Conservation (phyloP, 2,329 filamentous ascomycete species). For the Tolypocladium paradoxum region DNA sequence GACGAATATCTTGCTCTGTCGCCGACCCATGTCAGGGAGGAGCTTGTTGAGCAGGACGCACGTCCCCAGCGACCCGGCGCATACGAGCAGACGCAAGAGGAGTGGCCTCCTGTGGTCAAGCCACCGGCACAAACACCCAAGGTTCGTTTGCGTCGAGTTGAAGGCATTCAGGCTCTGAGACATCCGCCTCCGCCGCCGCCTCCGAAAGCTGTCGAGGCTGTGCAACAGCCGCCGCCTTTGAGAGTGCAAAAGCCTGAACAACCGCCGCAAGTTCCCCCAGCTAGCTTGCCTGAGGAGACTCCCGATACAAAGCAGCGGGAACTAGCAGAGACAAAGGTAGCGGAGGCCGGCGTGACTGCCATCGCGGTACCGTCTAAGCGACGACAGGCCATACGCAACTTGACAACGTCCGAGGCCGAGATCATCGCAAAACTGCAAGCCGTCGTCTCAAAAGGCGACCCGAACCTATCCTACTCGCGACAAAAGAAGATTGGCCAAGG, state of each 20-base stretch:
- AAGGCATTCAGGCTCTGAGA: not conserved
- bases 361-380: constrained; percentile 69
- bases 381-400: constrained; percentile 49
- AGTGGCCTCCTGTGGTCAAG: not conserved
- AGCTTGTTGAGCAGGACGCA: constrained; percentile 45
- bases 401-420: constrained; percentile 91
- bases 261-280: not conserved
- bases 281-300: not conserved
- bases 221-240: not conserved
- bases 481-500: constrained; percentile 99
- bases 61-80: not conserved
- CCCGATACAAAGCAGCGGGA: not conserved
- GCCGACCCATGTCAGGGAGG: constrained; percentile 53
- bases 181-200: not conserved
- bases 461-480: constrained; percentile 91
- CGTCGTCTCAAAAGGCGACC: constrained; percentile 91
- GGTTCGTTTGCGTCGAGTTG: not conserved
- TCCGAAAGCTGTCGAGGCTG: not conserved
- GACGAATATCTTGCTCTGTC: constrained; percentile 57
- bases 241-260: not conserved
- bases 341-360: constrained; percentile 40
- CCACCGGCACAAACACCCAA: not conserved
- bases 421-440: constrained; percentile 94
- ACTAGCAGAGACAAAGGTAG: constrained; percentile 29
- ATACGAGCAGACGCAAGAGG: not conserved